Evolutionary conservation across 2,329 filamentous ascomycete genomes (phyloP), one percentile per base, ranked within the genome.

Genomic region (Aspergillus sp.): DNA sequence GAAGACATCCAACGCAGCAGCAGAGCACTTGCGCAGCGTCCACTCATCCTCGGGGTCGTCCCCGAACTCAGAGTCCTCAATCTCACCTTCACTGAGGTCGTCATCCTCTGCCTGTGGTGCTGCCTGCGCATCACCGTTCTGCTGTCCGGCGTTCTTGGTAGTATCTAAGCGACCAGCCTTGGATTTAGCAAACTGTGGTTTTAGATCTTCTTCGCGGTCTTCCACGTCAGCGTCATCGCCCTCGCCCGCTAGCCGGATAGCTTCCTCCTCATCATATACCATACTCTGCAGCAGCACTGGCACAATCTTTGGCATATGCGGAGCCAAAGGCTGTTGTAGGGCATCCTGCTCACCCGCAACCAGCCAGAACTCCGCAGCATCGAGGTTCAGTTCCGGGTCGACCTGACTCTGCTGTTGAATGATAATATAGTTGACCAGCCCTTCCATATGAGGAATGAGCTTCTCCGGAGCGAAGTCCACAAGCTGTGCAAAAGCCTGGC

Each of bases 341-440:
- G 89, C 85, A 43, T 90, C 85, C 70, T 96, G 91, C 72, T 97
- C 95, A 59, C 92, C 93, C 19, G 96, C 88, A 40, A 91, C 91
- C 45, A 99, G 85, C 92, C 96, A 99, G 71, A 99, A 99, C 74
- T 99, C 95, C 5, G 95, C 92, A 8, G 95, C 95, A 72, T 99
- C 95, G 64, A 96, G 87, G 39, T 93, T 92, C 58, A 99, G 81
- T 43, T 98, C 92, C 55, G 93, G 88, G 64, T 98, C 93, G 24
- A 93, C 87, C 23, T 78, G 77, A 62, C 88, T 89, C 73, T 89
- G 86, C 74, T 99, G 95, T 73, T 99, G 95, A 31, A 86, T 82
- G 58, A 98, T 85, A 73, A 97, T 95, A 71, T 97, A 99, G 70
- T 96, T 90, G 31, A 99, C 92, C 56, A 99, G 82, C 6, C 90